Evolutionary conservation across 1,284 basidiomycete species (phyloP), one percentile per base, ranked within the genome.

Genomic region (Lentinula novae-zelandiae): DNA sequence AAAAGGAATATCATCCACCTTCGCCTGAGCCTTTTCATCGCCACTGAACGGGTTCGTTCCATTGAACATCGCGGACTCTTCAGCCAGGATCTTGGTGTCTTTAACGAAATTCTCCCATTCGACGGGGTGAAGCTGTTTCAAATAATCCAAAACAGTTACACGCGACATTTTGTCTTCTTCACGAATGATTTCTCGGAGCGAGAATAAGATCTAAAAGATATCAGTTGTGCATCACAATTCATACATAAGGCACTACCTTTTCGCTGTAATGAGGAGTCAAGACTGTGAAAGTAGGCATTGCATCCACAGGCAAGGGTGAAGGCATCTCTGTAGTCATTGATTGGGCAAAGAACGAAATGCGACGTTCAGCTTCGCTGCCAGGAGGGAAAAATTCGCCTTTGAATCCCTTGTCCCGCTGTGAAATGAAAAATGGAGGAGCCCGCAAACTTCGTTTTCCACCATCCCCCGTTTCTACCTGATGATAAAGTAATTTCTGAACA

Each of bases 51-150:
- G 92, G 70, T 84, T 87, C 60, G 84, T 78, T 39, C 90, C 92
- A 64, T 89, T 90, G 73, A 90, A 94, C 78, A 92, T 88, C 44
- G 89, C 87, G 12, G 94, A 92, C 75, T 99, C 96, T 74, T 98
- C 96, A 1, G 96, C 96, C 57, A 99, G 82, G 67, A 99, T 99
- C 83, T 97, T 99, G 73, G 97, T 99, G 73, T 99, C 96, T 79
- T 96, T 96, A 70, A 99, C 96, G 67, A 99, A 99, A 76, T 99
- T 99, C 78, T 98, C 95, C 96, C 96, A 99, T 73, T 99, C 96
- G 69, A 99, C 82, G 3, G 95, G 93, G 73, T 99, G 96, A 53
- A 99, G 86, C 75, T 99, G 96, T 78, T 99, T 99, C 69, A 99
- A 83, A 78, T 99, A 98, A 75, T 97, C 95, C 58, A 98, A 81